A percentile compares a stretch with the other conserved stretches of the same genome.
These are phyloP conservation scores for Prototheca wickerhamii DNA, from an alignment of 163 green algal genomes.

Conservation along the genomic window DNA sequence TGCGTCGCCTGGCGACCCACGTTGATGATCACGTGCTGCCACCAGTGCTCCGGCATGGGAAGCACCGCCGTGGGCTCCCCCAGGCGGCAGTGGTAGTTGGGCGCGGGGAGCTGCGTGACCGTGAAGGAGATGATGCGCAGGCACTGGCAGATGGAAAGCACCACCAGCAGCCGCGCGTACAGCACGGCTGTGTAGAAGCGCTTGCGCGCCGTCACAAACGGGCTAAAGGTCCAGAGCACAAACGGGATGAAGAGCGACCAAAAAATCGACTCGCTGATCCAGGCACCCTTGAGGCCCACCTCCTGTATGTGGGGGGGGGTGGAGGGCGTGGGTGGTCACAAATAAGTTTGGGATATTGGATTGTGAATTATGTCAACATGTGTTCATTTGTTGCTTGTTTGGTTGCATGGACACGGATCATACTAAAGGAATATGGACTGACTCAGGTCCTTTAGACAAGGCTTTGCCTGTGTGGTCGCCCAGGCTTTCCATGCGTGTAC, in stretches of 20 bases:
- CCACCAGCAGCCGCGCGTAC: constrained; percentile 70
- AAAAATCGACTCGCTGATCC: constrained; percentile 80
- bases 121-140: constrained; percentile 85
- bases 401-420: too few relatives aligned
- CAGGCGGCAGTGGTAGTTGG: constrained; percentile 75
- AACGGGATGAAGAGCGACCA: constrained; percentile 62
- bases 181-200: constrained; percentile 85
- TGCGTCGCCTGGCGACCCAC: constrained; percentile 53
- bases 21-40: constrained; percentile 64
- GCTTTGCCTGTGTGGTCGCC: too few relatives aligned
- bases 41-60: constrained; percentile 49
- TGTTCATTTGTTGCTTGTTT: neutral
- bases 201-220: constrained; percentile 66
- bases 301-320: constrained; percentile 40
- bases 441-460: too few relatives aligned
- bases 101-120: constrained; percentile 66
- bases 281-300: constrained; percentile 58
- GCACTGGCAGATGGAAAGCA: constrained; percentile 79
- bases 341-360: neutral
- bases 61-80: constrained; percentile 40
- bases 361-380: neutral
- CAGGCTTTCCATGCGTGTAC: too few relatives aligned
- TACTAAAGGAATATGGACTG: too few relatives aligned
- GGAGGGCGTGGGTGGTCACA: neutral
- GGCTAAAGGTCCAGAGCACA: constrained; percentile 78